Evolutionary conservation across 148 eudicot species (phyloP).

Genomic region (Cornus kousa): DNA sequence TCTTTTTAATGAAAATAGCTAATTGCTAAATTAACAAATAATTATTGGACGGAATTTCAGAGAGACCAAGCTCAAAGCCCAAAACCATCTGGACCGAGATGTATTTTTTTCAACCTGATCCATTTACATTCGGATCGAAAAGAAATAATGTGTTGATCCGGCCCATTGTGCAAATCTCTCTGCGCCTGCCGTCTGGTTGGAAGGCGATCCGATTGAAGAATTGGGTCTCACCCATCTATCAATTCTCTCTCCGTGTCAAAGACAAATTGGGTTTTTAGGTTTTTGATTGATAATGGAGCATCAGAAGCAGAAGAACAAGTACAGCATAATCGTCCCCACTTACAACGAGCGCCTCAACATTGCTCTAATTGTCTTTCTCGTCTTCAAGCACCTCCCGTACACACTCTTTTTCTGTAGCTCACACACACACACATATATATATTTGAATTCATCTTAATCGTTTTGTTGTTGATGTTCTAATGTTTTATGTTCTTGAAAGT

Average conservation of each 20-base stretch:
- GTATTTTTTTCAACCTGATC: too few species aligned
- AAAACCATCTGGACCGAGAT: too few species aligned
- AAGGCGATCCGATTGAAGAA: background rate
- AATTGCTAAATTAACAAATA: too few species aligned
- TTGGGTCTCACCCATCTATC: background rate
- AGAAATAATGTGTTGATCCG: too few species aligned
- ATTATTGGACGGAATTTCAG: too few species aligned
- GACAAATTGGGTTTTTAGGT: background rate
- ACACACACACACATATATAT: too few species aligned
- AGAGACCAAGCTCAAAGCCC: too few species aligned
- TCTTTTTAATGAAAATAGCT: too few species aligned
- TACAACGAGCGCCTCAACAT: constrained; percentile 95
- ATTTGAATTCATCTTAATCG: background rate
- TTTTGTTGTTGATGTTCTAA: background rate
- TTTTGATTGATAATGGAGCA: constrained; percentile 20
- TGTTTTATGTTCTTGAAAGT: background rate
- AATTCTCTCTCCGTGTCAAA: background rate
- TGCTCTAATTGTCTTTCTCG: constrained; percentile 70
- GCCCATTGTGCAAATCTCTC: too few species aligned
- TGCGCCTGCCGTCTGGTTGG: too few species aligned
- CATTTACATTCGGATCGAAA: too few species aligned
- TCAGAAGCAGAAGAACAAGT: constrained; percentile 39
- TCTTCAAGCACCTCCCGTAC: constrained; percentile 76
- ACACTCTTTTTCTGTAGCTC: background rate
- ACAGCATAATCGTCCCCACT: constrained; percentile 78